Conservation (phyloP, 2,329 filamentous ascomycete genomes). For the Neonectria coccinea region DNA sequence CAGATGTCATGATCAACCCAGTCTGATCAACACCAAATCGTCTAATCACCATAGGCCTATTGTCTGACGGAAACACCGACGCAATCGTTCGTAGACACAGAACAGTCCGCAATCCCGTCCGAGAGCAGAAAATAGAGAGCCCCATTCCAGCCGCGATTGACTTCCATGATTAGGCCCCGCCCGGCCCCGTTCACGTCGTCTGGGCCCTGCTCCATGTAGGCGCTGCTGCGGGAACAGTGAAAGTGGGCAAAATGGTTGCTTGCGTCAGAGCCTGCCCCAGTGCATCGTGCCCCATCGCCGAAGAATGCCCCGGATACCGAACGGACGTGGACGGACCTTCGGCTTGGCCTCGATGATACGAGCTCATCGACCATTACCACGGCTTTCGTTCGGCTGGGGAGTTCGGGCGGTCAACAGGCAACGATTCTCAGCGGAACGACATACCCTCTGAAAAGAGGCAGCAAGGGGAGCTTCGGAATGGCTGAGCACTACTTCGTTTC, state of each 20-base stretch:
- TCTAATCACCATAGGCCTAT: neutral
- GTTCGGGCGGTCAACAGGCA: slow-evolving; percentile 22
- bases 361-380: slow-evolving; percentile 28
- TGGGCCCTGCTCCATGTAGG: slow-evolving; percentile 12
- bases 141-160: slow-evolving; percentile 37
- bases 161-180: slow-evolving; percentile 34
- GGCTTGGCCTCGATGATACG: slow-evolving; percentile 40
- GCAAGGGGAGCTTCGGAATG: slow-evolving; percentile 15
- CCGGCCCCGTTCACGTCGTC: slow-evolving; percentile 14
- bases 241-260: slow-evolving; percentile 30
- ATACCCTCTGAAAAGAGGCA: neutral
- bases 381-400: slow-evolving; percentile 35
- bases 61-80: neutral
- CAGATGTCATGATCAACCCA: slow-evolving; percentile 8
- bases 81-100: slow-evolving; percentile 4
- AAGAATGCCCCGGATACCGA: slow-evolving; percentile 44
- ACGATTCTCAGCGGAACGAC: neutral
- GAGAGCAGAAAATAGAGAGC: slow-evolving; percentile 27
- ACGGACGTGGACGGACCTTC: slow-evolving; percentile 43
- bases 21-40: neutral
- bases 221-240: slow-evolving; percentile 26
- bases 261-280: slow-evolving; percentile 39
- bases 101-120: neutral
- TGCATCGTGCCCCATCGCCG: slow-evolving; percentile 38
- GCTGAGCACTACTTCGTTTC: neutral